A percentile compares a stretch with the other conserved stretches of the same genome.
Evolutionary conservation across 1,284 basidiomycete species (phyloP).

Genomic region (Peniophora sp.): DNA sequence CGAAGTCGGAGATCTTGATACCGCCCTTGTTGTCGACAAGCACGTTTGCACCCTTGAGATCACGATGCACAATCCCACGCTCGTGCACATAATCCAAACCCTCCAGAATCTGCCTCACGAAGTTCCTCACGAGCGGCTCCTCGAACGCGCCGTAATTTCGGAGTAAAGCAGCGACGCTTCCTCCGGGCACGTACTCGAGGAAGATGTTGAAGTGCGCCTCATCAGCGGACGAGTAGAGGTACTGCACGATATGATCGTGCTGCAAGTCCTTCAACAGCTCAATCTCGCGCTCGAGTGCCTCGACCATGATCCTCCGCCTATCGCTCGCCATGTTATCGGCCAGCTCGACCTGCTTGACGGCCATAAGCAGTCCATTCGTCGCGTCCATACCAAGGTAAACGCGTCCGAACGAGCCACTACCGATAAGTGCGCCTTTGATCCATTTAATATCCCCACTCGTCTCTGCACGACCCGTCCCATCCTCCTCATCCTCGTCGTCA

Average conservation of each 20-base stretch:
- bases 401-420: slow-evolving; percentile 92
- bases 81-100: slow-evolving; percentile 93
- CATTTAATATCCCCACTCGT: slow-evolving; percentile 82
- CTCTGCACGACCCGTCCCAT: slow-evolving; percentile 47
- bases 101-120: slow-evolving; percentile 88
- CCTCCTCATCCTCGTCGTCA: slow-evolving; percentile 31
- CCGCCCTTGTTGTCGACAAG: slow-evolving; percentile 98
- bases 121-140: slow-evolving; percentile 90
- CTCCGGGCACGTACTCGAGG: slow-evolving; percentile 97
- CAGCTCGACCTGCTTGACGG: slow-evolving; percentile 98
- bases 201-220: slow-evolving; percentile 94
- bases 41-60: slow-evolving; percentile 98
- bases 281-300: slow-evolving; percentile 92
- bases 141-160: slow-evolving; percentile 97
- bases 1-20: slow-evolving; percentile 98
- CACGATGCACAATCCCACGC: slow-evolving; percentile 93
- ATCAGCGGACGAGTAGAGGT: slow-evolving; percentile 60
- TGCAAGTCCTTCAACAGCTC: slow-evolving; percentile 92
- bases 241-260: slow-evolving; percentile 98
- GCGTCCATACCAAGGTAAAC: slow-evolving; percentile 98
- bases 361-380: slow-evolving; percentile 90
- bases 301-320: slow-evolving; percentile 92
- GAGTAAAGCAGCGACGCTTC: slow-evolving; percentile 89
- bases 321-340: slow-evolving; percentile 86
- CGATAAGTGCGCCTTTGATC: slow-evolving; percentile 98